Base-by-base conservation (phyloP, 2,329 filamentous ascomycete genomes). In the Grosmannia huntii region DNA sequence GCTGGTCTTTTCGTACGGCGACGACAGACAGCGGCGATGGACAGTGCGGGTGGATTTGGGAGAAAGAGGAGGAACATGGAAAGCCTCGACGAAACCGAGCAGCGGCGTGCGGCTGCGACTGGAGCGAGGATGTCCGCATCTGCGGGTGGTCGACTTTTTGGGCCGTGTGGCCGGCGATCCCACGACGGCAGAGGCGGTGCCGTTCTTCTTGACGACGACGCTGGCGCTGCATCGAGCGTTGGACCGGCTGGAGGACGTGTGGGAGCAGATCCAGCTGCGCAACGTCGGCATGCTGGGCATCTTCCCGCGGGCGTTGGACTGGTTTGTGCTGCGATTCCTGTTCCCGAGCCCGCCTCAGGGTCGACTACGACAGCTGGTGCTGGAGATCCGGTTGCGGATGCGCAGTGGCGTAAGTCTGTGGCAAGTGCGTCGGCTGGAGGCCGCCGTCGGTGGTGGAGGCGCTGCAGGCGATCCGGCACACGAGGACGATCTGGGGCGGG, bases 1-100 rank as follows among this genome's bases (percentile, higher is more conserved):
- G 61, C 78, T 94, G 6, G 73, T 79, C 3, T 90, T 94, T 68
- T 80, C 76, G n/a, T 95, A 94, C 68, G 75, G 74, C 56, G 62
- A 52, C 60, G 57, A 46, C 16, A 53, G 28, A 2, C 46, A 21
- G 19, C n/a, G 55, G 60, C 72, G 66, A 38, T 80, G 80, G 76
- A 75, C 72, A 60, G 82, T 84, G 2, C 74, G 75, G 3, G 72
- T 89, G 49, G 77, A 83, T 61, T 80, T 89, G 19, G 16, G 41
- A 11, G 19, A n/a, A 19, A 6, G 19, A 10, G 16, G 41, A 46
- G 41, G n/a, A 19, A 6, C 19, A 19, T 0, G 12, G 12, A 19
- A 23, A 21, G 41, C 16, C 10, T 7, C n/a, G 44, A 23, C 44
- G 12, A 7, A 1, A 21, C 16, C n/a, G 5, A 23, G 10, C 19